A percentile compares a stretch with the other conserved stretches of the same genome.
These are phyloP conservation scores for Tilletiaria anomala DNA, from an alignment of 1,284 basidiomycete genomes.

Conservation along the genomic window DNA sequence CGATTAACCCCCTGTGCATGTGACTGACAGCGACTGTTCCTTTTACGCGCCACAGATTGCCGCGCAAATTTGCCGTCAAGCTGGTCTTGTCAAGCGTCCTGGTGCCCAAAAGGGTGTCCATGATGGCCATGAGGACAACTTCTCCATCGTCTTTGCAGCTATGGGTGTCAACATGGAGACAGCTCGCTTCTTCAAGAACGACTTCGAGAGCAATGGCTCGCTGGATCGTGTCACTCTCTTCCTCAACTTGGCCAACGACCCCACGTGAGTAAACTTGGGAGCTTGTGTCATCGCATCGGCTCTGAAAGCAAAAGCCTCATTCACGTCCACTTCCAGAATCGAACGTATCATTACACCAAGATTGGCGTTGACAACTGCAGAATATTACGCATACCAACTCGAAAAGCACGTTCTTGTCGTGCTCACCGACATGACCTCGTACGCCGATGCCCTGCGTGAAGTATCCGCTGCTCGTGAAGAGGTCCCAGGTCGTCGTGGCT, in stretches of 20 bases:
- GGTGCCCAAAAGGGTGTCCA: conserved; percentile 55
- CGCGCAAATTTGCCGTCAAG: conserved; percentile 98
- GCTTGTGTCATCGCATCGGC: too few species aligned
- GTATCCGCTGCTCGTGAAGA: conserved; percentile 91
- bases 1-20: neutral
- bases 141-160: conserved; percentile 97
- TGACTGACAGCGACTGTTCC: conserved; percentile 6
- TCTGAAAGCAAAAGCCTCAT: too few species aligned
- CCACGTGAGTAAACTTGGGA: conserved; percentile 58
- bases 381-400: conserved; percentile 98
- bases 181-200: conserved; percentile 98
- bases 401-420: conserved; percentile 99
- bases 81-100: conserved; percentile 70
- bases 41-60: conserved; percentile 90
- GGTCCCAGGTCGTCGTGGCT: conserved; percentile 97
- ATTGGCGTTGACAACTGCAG: conserved; percentile 91
- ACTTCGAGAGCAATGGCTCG: conserved; percentile 97
- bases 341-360: conserved; percentile 99
- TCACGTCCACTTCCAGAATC: conserved; percentile 47
- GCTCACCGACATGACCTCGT: conserved; percentile 96
- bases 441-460: conserved; percentile 94
- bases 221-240: conserved; percentile 95
- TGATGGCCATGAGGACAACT: conserved; percentile 99
- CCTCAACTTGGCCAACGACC: conserved; percentile 97
- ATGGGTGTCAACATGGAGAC: conserved; percentile 99